Evolutionary conservation across 495 filamentous ascomycete genomes (phyloP).

Genomic region (Aspergillus bridgeri): DNA sequence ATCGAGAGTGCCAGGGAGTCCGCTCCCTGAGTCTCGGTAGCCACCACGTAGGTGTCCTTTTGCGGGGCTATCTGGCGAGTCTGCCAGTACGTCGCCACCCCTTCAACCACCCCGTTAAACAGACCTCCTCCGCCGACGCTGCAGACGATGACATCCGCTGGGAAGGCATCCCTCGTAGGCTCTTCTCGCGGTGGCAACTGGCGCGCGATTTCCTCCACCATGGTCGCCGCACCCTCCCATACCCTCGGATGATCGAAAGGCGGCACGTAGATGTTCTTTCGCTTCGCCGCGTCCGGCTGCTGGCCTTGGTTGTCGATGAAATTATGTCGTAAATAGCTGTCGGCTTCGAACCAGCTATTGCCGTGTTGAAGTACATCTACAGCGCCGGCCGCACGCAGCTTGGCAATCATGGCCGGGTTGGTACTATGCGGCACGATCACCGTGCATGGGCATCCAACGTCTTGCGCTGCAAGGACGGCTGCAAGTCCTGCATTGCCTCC

Average conservation of each 20-base stretch:
- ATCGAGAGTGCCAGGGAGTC: slow-evolving; percentile 62
- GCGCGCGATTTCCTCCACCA: slow-evolving; percentile 67
- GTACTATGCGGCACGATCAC: slow-evolving; percentile 74
- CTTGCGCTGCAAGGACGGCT: slow-evolving; percentile 69
- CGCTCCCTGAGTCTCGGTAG: slow-evolving; percentile 75
- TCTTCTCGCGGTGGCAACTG: slow-evolving; percentile 44
- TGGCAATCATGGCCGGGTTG: slow-evolving; percentile 63
- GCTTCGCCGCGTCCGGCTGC: slow-evolving; percentile 52
- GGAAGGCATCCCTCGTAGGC: slow-evolving; percentile 14
- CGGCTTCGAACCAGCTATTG: slow-evolving; percentile 73
- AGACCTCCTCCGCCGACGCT: slow-evolving; percentile 86
- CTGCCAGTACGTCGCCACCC: slow-evolving; percentile 50
- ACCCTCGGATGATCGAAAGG: slow-evolving; percentile 82
- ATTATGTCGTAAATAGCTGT: slow-evolving; percentile 58
- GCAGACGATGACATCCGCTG: slow-evolving; percentile 68
- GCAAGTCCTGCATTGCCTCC: slow-evolving; percentile 92
- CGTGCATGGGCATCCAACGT: slow-evolving; percentile 61
- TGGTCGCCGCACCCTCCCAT: slow-evolving; percentile 67
- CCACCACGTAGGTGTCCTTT: slow-evolving; percentile 55
- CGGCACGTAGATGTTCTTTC: slow-evolving; percentile 49
- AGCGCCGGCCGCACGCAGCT: slow-evolving; percentile 63
- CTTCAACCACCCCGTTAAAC: slow-evolving; percentile 70
- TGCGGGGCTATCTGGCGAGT: neutral
- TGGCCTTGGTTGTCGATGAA: slow-evolving; percentile 43
- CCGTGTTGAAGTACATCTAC: slow-evolving; percentile 67